Evolutionary conservation across 2,329 filamentous ascomycete genomes (phyloP).

Genomic region (Pseudogymnoascus destructans): DNA sequence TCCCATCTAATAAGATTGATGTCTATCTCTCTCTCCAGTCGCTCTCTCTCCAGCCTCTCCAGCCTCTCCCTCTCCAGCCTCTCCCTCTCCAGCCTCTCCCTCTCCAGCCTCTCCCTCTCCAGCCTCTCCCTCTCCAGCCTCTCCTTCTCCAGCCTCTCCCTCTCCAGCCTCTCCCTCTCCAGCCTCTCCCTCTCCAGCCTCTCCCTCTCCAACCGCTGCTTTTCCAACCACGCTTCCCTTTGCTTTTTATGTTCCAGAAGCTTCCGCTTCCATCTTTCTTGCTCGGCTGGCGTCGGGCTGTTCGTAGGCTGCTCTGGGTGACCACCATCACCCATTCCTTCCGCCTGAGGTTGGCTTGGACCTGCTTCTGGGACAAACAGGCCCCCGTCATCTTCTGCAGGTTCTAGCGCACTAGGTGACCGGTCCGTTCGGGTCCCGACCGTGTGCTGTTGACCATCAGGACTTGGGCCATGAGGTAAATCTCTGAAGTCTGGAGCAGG

Average conservation of each 20-base stretch:
- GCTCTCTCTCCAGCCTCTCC: slow-evolving; percentile 10
- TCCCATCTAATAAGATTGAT: background rate
- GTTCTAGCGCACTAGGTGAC: background rate
- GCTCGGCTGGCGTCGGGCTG: background rate
- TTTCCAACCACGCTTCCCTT: background rate
- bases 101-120: slow-evolving; percentile 9
- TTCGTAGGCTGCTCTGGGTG: background rate
- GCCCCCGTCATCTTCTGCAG: background rate
- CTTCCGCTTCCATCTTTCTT: background rate
- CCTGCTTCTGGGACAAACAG: background rate
- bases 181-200: background rate
- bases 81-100: slow-evolving; percentile 9
- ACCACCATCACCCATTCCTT: background rate
- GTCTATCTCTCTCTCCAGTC: slow-evolving; percentile 9
- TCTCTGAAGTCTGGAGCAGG: background rate
- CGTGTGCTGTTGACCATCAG: background rate
- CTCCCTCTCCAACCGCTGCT: slow-evolving; percentile 1
- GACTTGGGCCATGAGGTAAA: background rate
- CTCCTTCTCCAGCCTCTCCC: slow-evolving; percentile 27
- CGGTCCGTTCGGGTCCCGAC: background rate
- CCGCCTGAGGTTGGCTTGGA: background rate
- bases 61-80: slow-evolving; percentile 11
- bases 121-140: background rate
- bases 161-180: slow-evolving; percentile 31
- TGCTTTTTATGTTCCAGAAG: background rate